phyloP scores from a whole-genome alignment of 139 green algal genomes.

The Coelastrella sp. region DNA sequence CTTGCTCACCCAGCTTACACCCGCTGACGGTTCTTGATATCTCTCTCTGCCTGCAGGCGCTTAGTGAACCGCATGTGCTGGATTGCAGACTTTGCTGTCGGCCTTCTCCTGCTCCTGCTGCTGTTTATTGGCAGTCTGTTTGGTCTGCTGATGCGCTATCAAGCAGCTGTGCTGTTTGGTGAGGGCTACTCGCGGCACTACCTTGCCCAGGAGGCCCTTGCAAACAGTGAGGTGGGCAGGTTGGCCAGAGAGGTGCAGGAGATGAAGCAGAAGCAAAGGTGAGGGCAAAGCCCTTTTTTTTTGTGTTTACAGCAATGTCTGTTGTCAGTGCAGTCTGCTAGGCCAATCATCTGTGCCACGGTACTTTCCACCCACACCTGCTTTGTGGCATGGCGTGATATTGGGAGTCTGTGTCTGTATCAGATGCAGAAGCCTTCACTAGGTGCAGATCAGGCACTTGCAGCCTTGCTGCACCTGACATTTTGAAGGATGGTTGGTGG shows the following conservation, averaged over 20 bases:
- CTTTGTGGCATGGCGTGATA: too few species aligned
- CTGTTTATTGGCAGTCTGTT: constrained; percentile 41
- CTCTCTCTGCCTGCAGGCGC: background rate
- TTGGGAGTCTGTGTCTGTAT: too few species aligned
- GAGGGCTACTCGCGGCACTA: constrained; percentile 7
- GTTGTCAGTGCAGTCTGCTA: background rate
- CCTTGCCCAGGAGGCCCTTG: background rate
- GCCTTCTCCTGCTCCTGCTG: constrained; percentile 36
- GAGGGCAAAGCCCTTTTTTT: background rate
- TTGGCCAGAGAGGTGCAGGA: constrained; percentile 14
- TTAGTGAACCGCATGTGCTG: constrained; percentile 24
- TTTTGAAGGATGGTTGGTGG: too few species aligned
- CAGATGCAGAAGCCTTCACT: too few species aligned
- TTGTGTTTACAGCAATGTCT: background rate
- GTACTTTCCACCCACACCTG: background rate
- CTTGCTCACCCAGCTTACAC: background rate
- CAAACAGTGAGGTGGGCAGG: constrained; percentile 3
- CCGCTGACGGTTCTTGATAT: background rate
- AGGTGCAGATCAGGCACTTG: too few species aligned
- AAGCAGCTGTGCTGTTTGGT: constrained; percentile 32
- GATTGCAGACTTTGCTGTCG: constrained; percentile 31
- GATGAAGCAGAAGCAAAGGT: constrained; percentile 2
- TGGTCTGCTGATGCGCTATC: constrained; percentile 34
- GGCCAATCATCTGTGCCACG: background rate
- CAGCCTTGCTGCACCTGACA: too few species aligned